Base-by-base conservation (phyloP, 768 basidiomycete genomes). In the Leccinum obscurum region DNA sequence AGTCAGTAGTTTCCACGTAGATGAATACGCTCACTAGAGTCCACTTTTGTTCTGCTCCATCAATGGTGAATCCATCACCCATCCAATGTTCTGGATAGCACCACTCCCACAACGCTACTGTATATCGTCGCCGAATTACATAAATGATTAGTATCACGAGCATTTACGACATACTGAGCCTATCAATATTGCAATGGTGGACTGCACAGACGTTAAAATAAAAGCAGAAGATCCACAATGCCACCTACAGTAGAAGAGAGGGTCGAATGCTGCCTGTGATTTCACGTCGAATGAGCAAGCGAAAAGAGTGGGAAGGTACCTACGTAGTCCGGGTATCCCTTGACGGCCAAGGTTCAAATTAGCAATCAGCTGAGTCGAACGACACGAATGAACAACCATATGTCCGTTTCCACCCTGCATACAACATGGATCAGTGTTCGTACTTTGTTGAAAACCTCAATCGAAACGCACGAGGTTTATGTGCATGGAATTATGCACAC, bases 71-170 rank as follows among this genome's bases (percentile, higher is more conserved):
- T 17, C 72, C 72, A 5, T 51, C 22, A 17, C 55, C 62, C 72
- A 72, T 71, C 71, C 72, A 73, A 39, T 71, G 69, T 6, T 68
- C 57, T 2, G 59, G 52, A 56, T 72, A 72, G 54, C 63, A 69
- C 68, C 72, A 72, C 20, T 72, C 71, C 71, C 71, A 72, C 54
- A 72, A 53, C 9, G 71, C 72, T 28, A 63, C 71, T 72, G 37
- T 8, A 17, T 20, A 46, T 17, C 11, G 24, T 34, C 28, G 20
- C 48, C 46, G 20, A 48, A 5, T 41, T 17, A 35, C 34, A 35
- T 35, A 41, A 17, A 41, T 41, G 7, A 41, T 41, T 7, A 41
- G 39, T 8, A n/a, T 41, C 39, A 17, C 39, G 3, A 41, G 17
- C 15, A 41, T 17, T 41, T 41, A 41, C 17, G 39, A 5, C 41